Evolutionary conservation across 306 rosid genomes (phyloP).

Genomic region (Cucurbita moschata): DNA sequence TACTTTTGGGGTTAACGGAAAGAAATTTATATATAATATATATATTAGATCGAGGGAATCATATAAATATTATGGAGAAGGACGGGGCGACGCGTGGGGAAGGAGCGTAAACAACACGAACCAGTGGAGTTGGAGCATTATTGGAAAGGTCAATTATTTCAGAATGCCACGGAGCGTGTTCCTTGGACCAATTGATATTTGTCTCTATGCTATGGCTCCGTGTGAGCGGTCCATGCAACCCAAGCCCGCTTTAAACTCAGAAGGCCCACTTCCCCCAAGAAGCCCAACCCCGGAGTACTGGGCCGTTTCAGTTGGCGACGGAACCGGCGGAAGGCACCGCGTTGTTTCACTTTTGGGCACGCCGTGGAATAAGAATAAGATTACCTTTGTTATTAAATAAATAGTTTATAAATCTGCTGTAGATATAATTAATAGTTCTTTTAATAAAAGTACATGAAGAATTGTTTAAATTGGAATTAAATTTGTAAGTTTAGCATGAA

Average conservation of each 20-base stretch:
- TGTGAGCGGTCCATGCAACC: neutral
- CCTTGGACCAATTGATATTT: neutral
- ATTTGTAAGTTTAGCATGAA: no score
- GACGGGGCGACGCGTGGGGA: constrained; percentile 19
- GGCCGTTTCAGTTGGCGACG: no score
- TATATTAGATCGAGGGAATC: constrained; percentile 20
- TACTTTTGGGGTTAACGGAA: neutral
- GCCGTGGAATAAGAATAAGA: no score
- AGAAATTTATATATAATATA: neutral
- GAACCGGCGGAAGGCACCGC: no score
- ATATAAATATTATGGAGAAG: constrained; percentile 16
- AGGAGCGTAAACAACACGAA: neutral
- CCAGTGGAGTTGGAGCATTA: neutral
- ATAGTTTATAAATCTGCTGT: no score
- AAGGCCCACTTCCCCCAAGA: neutral
- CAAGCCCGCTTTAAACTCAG: neutral
- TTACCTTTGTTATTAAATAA: no score
- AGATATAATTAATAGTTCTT: no score
- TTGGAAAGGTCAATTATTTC: neutral
- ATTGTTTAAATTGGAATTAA: no score
- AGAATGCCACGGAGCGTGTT: neutral
- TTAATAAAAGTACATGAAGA: no score
- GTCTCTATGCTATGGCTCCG: neutral
- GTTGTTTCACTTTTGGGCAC: no score
- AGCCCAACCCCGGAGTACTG: neutral